Conservation (phyloP, 768 basidiomycete species). For the Leccinum variicolor region DNA sequence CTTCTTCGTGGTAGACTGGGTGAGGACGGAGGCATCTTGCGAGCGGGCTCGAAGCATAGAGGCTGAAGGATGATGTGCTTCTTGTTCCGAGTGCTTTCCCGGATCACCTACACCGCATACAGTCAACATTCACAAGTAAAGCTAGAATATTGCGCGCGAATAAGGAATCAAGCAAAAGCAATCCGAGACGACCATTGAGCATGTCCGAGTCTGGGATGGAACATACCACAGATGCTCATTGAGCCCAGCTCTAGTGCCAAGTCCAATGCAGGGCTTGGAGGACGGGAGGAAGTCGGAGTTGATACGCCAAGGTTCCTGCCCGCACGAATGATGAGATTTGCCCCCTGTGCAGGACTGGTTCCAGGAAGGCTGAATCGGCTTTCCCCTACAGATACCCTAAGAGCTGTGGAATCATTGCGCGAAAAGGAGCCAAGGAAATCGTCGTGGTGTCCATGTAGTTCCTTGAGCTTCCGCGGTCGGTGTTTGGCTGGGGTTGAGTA, state of each 20-base stretch:
- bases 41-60: slow-evolving; percentile 18
- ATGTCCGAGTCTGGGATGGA: not conserved
- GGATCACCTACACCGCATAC: slow-evolving; percentile 10
- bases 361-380: slow-evolving; percentile 9
- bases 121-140: slow-evolving; percentile 6
- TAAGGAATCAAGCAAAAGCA: not conserved
- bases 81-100: slow-evolving; percentile 10
- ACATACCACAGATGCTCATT: slow-evolving; percentile 30
- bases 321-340: not conserved
- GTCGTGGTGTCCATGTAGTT: not conserved
- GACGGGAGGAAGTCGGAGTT: slow-evolving; percentile 1
- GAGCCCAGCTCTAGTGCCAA: slow-evolving; percentile 21
- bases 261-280: slow-evolving; percentile 19
- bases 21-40: slow-evolving; percentile 7
- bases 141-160: not conserved
- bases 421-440: not conserved
- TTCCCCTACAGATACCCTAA: slow-evolving; percentile 5
- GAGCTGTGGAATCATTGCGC: not conserved
- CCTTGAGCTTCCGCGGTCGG: slow-evolving; percentile 1
- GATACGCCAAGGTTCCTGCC: not conserved
- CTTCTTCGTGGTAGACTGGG: slow-evolving; percentile 12
- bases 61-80: not conserved
- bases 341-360: slow-evolving; percentile 8
- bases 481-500: slow-evolving; percentile 25
- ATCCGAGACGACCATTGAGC: not conserved